A percentile compares a stretch with the other conserved stretches of the same genome.
These are phyloP conservation scores for Hymenoscyphus albidus DNA, from an alignment of 2,329 filamentous ascomycete species.

Conservation along the genomic window DNA sequence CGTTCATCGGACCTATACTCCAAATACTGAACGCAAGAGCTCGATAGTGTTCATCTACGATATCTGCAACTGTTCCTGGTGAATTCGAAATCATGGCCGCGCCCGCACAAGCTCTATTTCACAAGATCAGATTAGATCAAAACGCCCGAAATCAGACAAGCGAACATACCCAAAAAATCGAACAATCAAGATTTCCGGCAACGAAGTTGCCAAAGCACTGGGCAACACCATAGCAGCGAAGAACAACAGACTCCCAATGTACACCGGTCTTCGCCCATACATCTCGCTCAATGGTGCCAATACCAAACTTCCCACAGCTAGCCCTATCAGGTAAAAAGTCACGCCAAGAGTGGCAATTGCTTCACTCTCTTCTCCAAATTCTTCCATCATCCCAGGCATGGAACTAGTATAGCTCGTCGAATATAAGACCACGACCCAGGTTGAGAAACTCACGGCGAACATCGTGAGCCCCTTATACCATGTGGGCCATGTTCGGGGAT, in stretches of 20 bases:
- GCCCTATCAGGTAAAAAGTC: conserved; percentile 72
- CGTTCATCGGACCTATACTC: conserved; percentile 81
- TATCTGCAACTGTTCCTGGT: conserved; percentile 78
- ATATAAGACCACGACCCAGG: conserved; percentile 56
- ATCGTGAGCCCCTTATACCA: conserved; percentile 40
- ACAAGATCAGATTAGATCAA: neutral
- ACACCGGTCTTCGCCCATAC: conserved; percentile 65
- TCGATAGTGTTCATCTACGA: conserved; percentile 74
- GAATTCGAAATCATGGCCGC: conserved; percentile 80
- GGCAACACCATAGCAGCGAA: conserved; percentile 71
- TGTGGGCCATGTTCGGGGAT: conserved; percentile 66
- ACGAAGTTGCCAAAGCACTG: conserved; percentile 63
- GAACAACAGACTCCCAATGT: conserved; percentile 58
- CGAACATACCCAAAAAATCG: conserved; percentile 65
- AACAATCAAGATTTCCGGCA: conserved; percentile 65
- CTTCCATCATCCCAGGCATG: conserved; percentile 62
- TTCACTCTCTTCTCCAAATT: conserved; percentile 56
- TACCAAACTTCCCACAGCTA: conserved; percentile 67
- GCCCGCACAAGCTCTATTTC: conserved; percentile 58
- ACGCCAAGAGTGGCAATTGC: conserved; percentile 70
- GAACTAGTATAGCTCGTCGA: conserved; percentile 76
- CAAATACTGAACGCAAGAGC: conserved; percentile 82
- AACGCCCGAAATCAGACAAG: neutral
- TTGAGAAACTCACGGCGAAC: conserved; percentile 37
- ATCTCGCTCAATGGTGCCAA: conserved; percentile 72